A percentile compares a stretch with the other conserved stretches of the same genome.
Conservation (phyloP, 768 basidiomycete species). For the Aureoboletus auriporus region DNA sequence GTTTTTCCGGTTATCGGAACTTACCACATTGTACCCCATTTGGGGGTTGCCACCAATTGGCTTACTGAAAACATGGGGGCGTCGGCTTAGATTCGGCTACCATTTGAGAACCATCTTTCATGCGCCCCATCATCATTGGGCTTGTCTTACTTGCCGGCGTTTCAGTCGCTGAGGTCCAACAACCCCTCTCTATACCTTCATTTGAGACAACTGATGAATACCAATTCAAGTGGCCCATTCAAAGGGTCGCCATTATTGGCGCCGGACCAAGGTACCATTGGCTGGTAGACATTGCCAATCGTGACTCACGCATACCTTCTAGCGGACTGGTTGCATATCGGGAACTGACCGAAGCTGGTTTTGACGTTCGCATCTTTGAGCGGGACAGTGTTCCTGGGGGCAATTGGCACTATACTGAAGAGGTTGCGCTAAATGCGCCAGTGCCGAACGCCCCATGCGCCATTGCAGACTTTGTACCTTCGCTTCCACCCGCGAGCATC, state of each 20-base stretch:
- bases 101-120: neutral
- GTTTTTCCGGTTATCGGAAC: too few species aligned
- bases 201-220: neutral
- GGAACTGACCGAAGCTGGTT: constrained; percentile 12
- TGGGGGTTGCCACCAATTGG: too few species aligned
- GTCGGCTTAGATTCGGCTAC: too few species aligned
- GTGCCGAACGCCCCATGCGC: constrained; percentile 4
- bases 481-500: constrained; percentile 2
- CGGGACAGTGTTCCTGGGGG: constrained; percentile 9
- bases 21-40: too few species aligned
- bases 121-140: neutral
- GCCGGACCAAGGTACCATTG: constrained; percentile 13
- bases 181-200: neutral
- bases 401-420: constrained; percentile 16
- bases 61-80: too few species aligned
- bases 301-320: neutral
- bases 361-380: constrained; percentile 15
- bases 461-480: constrained; percentile 9
- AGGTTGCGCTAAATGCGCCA: constrained; percentile 7
- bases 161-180: neutral
- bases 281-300: neutral
- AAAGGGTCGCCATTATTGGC: constrained; percentile 11
- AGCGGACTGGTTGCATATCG: constrained; percentile 13
- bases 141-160: constrained; percentile 1
- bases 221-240: constrained; percentile 12